Percentiles rank a stretch among this genome's conserved stretches.
Conservation (phyloP, 78 protist species). For the Blattamonas nauphoetae region DNA sequence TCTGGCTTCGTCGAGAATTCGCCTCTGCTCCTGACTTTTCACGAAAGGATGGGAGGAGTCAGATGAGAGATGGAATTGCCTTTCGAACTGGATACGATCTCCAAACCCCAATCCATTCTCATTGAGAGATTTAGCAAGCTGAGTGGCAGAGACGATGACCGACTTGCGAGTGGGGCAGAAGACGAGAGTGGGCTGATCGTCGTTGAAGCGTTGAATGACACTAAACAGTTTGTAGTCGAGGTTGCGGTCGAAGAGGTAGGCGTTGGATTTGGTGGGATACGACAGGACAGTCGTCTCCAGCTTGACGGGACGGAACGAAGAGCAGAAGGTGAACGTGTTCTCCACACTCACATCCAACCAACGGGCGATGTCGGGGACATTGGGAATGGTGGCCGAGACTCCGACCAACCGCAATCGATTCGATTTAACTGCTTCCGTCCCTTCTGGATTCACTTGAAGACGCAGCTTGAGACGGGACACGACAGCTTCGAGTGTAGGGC, state of each 20-base stretch:
- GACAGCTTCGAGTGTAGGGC: conserved; percentile 51
- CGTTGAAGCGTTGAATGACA: conserved; percentile 13
- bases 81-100: too few relatives aligned
- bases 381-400: conserved; percentile 54
- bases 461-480: conserved; percentile 37
- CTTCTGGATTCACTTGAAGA: neutral
- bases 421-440: neutral
- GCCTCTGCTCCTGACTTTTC: neutral
- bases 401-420: conserved; percentile 33
- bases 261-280: neutral
- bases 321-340: conserved; percentile 1
- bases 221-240: conserved; percentile 27
- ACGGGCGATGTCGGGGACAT: conserved; percentile 27
- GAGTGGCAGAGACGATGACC: neutral
- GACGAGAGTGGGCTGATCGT: conserved; percentile 28
- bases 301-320: conserved; percentile 30
- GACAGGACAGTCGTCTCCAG: conserved; percentile 8
- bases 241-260: conserved; percentile 28
- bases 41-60: conserved; percentile 3
- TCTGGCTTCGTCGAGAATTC: conserved; percentile 3
- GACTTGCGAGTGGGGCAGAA: conserved; percentile 48
- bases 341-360: neutral
- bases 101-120: too few relatives aligned
- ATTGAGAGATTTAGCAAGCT: neutral
- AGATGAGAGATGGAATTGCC: too few relatives aligned